Conservation (phyloP, 768 basidiomycete genomes). For the Strobilomyces echinocephalus region DNA sequence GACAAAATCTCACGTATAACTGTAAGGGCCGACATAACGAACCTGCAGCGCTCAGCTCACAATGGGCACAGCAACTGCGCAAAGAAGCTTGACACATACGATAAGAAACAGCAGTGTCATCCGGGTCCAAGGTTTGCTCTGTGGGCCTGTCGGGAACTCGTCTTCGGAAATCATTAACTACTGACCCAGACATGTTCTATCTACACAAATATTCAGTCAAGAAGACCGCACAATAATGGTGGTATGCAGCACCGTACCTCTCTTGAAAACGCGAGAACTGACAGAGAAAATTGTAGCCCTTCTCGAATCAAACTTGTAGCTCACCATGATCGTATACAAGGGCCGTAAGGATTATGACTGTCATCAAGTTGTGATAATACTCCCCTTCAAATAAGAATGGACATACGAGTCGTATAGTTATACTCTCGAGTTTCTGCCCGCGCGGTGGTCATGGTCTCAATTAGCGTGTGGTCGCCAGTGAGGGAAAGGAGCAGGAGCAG, state of each 20-base stretch:
- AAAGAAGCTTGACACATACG: not conserved
- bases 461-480: not conserved
- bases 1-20: not conserved
- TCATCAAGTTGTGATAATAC: not conserved
- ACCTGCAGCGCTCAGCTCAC: not conserved
- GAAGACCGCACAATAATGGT: not conserved
- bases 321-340: not conserved
- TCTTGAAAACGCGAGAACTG: not conserved
- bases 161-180: not conserved
- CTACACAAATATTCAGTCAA: not conserved
- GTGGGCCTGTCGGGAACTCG: not conserved
- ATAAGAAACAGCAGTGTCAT: not conserved
- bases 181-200: not conserved
- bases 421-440: not conserved
- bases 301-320: not conserved
- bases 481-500: no score
- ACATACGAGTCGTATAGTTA: not conserved
- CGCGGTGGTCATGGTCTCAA: not conserved
- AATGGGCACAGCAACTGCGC: not conserved
- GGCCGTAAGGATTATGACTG: not conserved
- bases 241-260: not conserved
- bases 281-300: not conserved
- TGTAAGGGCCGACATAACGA: slow-evolving; percentile 2
- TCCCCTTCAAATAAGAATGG: not conserved
- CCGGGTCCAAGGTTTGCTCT: not conserved